These are phyloP conservation scores for Fusarium tjaetaba DNA, from an alignment of 2,329 filamentous ascomycete genomes.

Conservation along the genomic window DNA sequence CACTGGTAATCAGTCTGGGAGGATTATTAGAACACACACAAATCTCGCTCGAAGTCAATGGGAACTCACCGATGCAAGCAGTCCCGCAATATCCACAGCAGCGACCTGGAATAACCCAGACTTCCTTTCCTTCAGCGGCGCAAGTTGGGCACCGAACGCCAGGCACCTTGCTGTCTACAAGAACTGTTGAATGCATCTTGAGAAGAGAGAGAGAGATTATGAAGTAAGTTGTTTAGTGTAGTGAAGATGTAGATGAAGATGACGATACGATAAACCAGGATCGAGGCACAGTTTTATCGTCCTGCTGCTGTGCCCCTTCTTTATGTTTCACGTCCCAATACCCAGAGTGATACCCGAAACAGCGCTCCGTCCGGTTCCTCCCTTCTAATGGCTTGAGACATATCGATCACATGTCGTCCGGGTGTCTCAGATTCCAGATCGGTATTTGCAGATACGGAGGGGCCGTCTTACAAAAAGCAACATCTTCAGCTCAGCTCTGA, in stretches of 20 bases:
- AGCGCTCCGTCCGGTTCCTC: not conserved
- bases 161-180: not conserved
- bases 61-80: not conserved
- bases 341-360: not conserved
- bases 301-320: not conserved
- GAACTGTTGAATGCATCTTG: not conserved
- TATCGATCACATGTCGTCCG: not conserved
- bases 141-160: not conserved
- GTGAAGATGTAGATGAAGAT: no score
- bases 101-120: not conserved
- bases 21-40: no score
- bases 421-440: not conserved
- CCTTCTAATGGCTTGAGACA: not conserved
- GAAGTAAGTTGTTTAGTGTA: no score
- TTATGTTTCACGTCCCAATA: not conserved
- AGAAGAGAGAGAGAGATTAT: not conserved
- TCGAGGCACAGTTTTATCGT: not conserved
- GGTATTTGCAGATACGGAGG: not conserved
- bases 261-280: rapidly evolving
- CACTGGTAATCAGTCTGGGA: no score
- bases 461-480: not conserved
- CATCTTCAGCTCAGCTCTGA: not conserved
- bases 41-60: no score
- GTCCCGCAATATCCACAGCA: not conserved
- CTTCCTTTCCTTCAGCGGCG: not conserved